Evolutionary conservation across 371 early-diverging fungal species (phyloP).

Genomic region (Amoeboaphelidium protococcarum): DNA sequence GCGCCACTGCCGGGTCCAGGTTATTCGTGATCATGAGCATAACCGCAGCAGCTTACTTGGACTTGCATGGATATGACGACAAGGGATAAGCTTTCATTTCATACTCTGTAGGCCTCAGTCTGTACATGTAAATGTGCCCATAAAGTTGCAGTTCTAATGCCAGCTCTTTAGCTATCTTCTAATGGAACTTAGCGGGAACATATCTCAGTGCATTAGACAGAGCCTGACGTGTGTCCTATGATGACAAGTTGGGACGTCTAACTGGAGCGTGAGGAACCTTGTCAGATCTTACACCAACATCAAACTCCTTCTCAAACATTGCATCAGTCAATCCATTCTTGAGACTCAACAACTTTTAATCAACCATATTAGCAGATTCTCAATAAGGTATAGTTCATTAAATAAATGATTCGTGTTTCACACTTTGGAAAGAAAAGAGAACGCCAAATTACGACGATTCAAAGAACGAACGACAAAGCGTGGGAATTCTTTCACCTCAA

Average conservation of each 20-base stretch:
- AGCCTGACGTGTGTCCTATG: slow-evolving; percentile 1
- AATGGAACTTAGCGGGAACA: background rate
- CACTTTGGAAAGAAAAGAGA: no score
- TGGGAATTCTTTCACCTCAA: no score
- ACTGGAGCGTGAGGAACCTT: slow-evolving; percentile 3
- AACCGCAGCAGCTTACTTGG: slow-evolving; percentile 1
- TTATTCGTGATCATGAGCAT: slow-evolving; percentile 6
- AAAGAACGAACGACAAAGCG: no score
- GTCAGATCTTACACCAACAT: background rate
- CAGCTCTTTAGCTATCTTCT: slow-evolving; percentile 1
- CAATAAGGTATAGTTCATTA: no score
- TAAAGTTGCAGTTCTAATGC: slow-evolving; percentile 1
- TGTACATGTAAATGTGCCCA: slow-evolving; percentile 5
- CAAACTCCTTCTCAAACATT: background rate
- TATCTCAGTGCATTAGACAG: slow-evolving; percentile 2
- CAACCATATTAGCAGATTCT: no score
- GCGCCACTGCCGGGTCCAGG: slow-evolving; percentile 2
- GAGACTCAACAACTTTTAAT: background rate
- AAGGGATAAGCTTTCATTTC: slow-evolving; percentile 4
- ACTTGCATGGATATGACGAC: slow-evolving; percentile 1
- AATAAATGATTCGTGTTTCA: no score
- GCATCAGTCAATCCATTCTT: background rate
- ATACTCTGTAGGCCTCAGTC: slow-evolving; percentile 2
- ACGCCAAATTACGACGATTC: no score
- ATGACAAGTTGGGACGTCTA: background rate